phyloP scores from a whole-genome alignment of 306 rosid species.

The Fragaria nilgerrensis region DNA sequence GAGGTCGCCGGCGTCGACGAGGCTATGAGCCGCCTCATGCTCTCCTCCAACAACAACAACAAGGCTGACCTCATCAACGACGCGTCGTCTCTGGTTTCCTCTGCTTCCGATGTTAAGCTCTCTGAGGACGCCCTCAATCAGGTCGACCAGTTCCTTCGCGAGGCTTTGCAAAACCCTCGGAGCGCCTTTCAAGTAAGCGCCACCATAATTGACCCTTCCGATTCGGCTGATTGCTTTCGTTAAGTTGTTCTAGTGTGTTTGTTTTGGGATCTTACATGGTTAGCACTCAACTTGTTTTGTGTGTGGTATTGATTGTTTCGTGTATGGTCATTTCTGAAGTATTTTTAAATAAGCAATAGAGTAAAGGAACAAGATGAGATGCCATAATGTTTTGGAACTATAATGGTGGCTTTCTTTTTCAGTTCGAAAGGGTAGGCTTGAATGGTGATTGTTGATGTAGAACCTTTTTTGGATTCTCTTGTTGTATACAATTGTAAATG shows the following conservation, averaged over 20 bases:
- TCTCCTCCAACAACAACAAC: slow-evolving; percentile 27
- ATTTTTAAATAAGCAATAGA: background rate
- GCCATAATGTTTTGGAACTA: background rate
- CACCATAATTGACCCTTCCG: background rate
- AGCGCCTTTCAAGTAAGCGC: slow-evolving; percentile 56
- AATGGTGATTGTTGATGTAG: background rate
- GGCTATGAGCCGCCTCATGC: slow-evolving; percentile 72
- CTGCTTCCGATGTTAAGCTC: slow-evolving; percentile 29
- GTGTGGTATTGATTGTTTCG: background rate
- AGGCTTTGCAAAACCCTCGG: slow-evolving; percentile 83
- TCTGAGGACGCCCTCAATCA: slow-evolving; percentile 58
- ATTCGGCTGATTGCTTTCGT: background rate
- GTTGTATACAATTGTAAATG: background rate
- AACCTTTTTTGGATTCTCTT: background rate
- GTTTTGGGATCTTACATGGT: background rate
- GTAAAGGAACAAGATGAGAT: background rate
- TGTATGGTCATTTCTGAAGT: background rate
- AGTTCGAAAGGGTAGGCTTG: background rate
- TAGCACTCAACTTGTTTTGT: background rate
- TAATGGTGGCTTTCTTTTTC: background rate
- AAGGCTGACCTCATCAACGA: slow-evolving; percentile 32
- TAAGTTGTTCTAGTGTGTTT: background rate
- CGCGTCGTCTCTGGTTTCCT: slow-evolving; percentile 24
- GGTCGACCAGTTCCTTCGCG: slow-evolving; percentile 92
- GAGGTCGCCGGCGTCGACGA: slow-evolving; percentile 88